These are phyloP conservation scores for Cordyceps cicadae DNA, from an alignment of 2,329 filamentous ascomycete species.

Conservation along the genomic window DNA sequence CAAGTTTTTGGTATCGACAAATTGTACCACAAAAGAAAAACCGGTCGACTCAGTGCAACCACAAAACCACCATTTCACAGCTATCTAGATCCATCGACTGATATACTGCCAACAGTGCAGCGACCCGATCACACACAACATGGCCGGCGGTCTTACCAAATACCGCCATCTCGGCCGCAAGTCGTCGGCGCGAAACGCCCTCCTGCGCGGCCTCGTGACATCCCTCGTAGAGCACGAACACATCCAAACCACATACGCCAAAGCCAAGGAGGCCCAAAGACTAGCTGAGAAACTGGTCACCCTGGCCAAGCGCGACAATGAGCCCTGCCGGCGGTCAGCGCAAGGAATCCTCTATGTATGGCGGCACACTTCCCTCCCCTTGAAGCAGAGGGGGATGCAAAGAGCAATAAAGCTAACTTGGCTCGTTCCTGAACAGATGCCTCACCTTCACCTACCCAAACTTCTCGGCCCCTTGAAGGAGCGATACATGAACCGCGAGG, in stretches of 20 bases:
- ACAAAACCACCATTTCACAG: neutral
- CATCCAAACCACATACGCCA: constrained; percentile 90
- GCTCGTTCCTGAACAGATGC: constrained; percentile 36
- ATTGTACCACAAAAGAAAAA: neutral
- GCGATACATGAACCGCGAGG: constrained; percentile 71
- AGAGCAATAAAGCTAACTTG: neutral
- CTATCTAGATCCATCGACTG: neutral
- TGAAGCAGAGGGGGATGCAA: neutral
- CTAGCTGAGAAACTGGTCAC: constrained; percentile 93
- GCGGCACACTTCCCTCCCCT: constrained; percentile 14
- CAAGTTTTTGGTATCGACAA: constrained; percentile 9
- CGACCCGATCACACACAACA: constrained; percentile 29
- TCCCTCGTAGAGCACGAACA: constrained; percentile 89
- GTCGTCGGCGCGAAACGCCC: constrained; percentile 80
- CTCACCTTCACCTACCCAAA: constrained; percentile 66
- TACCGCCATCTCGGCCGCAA: constrained; percentile 82
- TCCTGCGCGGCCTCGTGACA: constrained; percentile 92
- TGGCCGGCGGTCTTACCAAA: constrained; percentile 81
- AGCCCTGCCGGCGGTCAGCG: constrained; percentile 68
- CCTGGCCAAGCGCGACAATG: constrained; percentile 84
- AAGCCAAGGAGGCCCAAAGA: constrained; percentile 93
- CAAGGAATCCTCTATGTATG: constrained; percentile 77
- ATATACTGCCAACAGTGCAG: neutral
- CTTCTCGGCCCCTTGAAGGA: constrained; percentile 75
- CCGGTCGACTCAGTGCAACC: neutral